A percentile compares a stretch with the other conserved stretches of the same genome.
These are phyloP conservation scores for Globisporangium nodosum DNA, from an alignment of 352 stramenopile species.

Conservation along the genomic window DNA sequence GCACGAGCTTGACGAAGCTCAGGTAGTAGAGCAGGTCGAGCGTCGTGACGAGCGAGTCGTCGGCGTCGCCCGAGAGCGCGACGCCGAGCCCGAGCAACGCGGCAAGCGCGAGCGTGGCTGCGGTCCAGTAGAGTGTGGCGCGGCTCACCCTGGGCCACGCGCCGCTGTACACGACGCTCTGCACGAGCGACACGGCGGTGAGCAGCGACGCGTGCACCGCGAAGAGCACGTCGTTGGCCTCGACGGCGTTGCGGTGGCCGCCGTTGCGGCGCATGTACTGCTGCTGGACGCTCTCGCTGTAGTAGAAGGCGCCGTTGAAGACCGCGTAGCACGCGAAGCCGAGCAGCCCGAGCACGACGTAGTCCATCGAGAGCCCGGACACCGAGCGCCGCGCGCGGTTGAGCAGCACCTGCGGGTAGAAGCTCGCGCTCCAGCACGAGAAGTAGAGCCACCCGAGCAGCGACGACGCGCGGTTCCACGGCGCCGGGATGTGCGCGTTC, in stretches of 20 bases:
- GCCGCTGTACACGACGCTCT: constrained; percentile 89
- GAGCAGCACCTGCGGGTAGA: constrained; percentile 92
- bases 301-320: constrained; percentile 94
- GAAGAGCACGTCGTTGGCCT: constrained; percentile 93
- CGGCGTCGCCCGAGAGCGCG: constrained; percentile 31
- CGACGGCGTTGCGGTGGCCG: constrained; percentile 80
- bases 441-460: constrained; percentile 92
- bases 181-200: constrained; percentile 83
- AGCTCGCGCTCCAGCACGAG: constrained; percentile 86
- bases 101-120: constrained; percentile 38
- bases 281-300: constrained; percentile 75
- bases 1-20: constrained; percentile 93
- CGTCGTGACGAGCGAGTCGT: constrained; percentile 65
- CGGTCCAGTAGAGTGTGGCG: constrained; percentile 53
- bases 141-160: constrained; percentile 33
- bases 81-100: constrained; percentile 45
- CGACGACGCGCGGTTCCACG: constrained; percentile 83
- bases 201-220: constrained; percentile 90
- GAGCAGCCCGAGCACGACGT: constrained; percentile 91
- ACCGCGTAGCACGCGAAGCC: constrained; percentile 93
- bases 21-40: constrained; percentile 92
- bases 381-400: constrained; percentile 89
- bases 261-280: constrained; percentile 82
- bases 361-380: constrained; percentile 90
- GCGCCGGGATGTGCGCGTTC: constrained; percentile 76